Evolutionary conservation across 2,329 filamentous ascomycete genomes (phyloP).

Genomic region (Talaromyces sp.): DNA sequence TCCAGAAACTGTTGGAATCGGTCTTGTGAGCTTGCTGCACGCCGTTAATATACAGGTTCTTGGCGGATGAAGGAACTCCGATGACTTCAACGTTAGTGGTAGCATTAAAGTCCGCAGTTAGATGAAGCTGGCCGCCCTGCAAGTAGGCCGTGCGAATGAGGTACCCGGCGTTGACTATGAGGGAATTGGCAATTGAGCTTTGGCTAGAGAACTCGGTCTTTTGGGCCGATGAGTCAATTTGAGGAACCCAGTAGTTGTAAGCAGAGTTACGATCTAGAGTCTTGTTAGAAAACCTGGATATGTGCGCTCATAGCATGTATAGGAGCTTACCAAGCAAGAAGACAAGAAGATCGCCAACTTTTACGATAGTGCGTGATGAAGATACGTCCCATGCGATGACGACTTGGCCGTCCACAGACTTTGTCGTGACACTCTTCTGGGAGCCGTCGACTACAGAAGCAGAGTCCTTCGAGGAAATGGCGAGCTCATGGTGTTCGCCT

Average conservation of each 20-base stretch:
- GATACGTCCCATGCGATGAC: constrained; percentile 53
- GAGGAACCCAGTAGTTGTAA: constrained; percentile 42
- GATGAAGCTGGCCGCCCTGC: constrained; percentile 50
- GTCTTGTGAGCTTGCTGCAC: constrained; percentile 37
- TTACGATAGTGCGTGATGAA: constrained; percentile 37
- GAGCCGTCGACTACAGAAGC: constrained; percentile 30
- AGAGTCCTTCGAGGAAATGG: constrained; percentile 23
- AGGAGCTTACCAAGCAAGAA: constrained; percentile 46
- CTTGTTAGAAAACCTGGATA: not conserved
- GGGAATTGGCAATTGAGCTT: constrained; percentile 22
- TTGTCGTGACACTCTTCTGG: constrained; percentile 22
- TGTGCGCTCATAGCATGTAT: not conserved
- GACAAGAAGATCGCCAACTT: constrained; percentile 45
- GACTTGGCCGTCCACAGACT: constrained; percentile 20
- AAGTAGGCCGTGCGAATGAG: constrained; percentile 47
- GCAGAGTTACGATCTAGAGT: constrained; percentile 46
- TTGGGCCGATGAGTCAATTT: constrained; percentile 25
- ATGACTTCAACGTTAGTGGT: constrained; percentile 66
- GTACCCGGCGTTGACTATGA: constrained; percentile 41
- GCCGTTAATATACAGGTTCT: constrained; percentile 60
- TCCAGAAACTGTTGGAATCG: constrained; percentile 45
- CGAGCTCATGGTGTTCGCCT: constrained; percentile 38
- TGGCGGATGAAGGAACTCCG: constrained; percentile 52
- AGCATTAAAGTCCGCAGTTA: constrained; percentile 68
- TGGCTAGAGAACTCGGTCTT: constrained; percentile 21